Base-by-base conservation (phyloP, 257 asterid species). In the Lantana camara region DNA sequence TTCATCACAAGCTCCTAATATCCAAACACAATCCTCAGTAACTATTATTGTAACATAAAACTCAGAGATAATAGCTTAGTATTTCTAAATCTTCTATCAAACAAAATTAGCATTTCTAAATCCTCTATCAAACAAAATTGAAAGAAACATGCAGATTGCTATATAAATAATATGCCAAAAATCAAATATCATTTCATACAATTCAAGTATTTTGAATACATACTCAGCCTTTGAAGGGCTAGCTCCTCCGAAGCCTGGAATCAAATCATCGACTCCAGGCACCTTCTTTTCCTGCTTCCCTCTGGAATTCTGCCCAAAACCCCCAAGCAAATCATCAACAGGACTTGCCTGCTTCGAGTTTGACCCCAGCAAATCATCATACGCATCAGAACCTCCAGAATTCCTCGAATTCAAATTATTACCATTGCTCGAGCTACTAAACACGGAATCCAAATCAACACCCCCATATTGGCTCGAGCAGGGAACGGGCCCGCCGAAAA, bases 381-480 rank as follows among this genome's bases (percentile, higher is more conserved):
- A 67, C 37, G 22, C 69, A 67, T 67, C 67, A 5, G 73, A 77
- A 44, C 69, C 76, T 9, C 27, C 55, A 60, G 68, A 60, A n/a
- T 53, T 40, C 22, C 34, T 57, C 2, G 76, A 67, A 71, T 45
- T 70, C 20, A 64, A 10, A 32, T 37, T 45, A 11, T 37, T 32
- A 19, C 54, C 56, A 57, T 65, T 50, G 23, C 51, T 59, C 48
- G 77, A 69, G 75, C 80, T 78, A 15, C 73, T 63, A 64, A 87
- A 74, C 34, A 79, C 80, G 16, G 83, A 75, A 41, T 86, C 94
- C 67, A 86, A 73, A 79, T 85, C 96, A 52, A 79, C 21, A 29
- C 60, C 76, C 57, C 77, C 82, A 41, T 45, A 75, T 29, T 72
- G 75, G 24, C 65, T 78, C 57, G 85, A 70, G 68, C 68, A 74